Evolutionary conservation across 1,284 basidiomycete genomes (phyloP).

Genomic region (Mycena citricolor): DNA sequence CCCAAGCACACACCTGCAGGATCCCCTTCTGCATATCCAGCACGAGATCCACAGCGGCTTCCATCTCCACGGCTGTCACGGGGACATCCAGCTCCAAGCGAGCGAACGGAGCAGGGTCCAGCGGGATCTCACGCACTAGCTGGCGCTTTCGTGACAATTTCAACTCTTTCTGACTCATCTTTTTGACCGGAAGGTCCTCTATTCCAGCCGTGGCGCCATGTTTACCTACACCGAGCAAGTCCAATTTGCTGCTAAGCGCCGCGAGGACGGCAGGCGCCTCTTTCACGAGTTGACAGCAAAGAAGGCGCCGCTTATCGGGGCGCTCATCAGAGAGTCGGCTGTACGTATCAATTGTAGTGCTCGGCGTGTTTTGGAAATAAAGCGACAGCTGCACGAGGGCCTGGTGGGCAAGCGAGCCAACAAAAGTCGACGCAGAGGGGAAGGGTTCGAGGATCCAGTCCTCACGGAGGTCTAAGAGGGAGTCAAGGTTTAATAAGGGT

Average conservation of each 20-base stretch:
- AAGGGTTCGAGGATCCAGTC: slow-evolving; percentile 12
- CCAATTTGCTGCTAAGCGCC: slow-evolving; percentile 8
- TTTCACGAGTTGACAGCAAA: slow-evolving; percentile 16
- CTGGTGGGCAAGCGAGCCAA: slow-evolving; percentile 5
- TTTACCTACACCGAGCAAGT: too few relatives aligned
- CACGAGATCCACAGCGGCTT: neutral
- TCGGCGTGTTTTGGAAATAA: slow-evolving; percentile 17
- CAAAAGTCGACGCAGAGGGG: slow-evolving; percentile 7
- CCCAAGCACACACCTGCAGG: slow-evolving; percentile 6
- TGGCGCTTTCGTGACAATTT: slow-evolving; percentile 13
- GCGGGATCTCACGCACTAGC: slow-evolving; percentile 6
- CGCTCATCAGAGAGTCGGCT: slow-evolving; percentile 12
- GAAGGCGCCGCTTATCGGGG: slow-evolving; percentile 7
- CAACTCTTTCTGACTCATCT: slow-evolving; percentile 20
- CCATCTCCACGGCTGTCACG: slow-evolving; percentile 9
- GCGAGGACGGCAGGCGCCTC: slow-evolving; percentile 15
- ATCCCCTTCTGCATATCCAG: slow-evolving; percentile 8
- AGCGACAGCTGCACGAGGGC: slow-evolving; percentile 8
- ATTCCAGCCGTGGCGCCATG: too few relatives aligned
- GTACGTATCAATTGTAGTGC: slow-evolving; percentile 9
- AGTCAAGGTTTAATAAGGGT: neutral
- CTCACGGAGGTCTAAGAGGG: slow-evolving; percentile 11
- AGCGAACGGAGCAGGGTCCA: slow-evolving; percentile 14
- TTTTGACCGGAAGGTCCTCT: neutral
- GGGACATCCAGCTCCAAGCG: slow-evolving; percentile 14